These are phyloP conservation scores for Claviceps pusilla DNA, from an alignment of 2,329 filamentous ascomycete species.

Conservation along the genomic window DNA sequence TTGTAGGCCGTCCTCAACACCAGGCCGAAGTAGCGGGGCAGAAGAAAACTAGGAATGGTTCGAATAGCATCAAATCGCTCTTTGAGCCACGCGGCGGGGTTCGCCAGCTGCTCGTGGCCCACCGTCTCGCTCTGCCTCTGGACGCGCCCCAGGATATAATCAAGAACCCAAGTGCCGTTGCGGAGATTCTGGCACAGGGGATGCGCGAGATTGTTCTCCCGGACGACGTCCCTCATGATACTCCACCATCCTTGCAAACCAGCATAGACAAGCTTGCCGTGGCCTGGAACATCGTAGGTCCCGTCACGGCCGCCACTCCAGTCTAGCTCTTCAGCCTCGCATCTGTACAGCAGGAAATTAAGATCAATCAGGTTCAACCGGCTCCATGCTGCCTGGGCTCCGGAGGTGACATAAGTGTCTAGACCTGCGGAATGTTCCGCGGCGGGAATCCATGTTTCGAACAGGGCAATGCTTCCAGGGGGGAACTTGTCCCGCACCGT, in stretches of 20 bases:
- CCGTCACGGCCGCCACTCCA: slow-evolving; percentile 67
- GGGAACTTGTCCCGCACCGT: slow-evolving; percentile 71
- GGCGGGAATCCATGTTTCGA: slow-evolving; percentile 88
- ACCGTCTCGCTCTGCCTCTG: slow-evolving; percentile 53
- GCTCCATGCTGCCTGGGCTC: slow-evolving; percentile 62
- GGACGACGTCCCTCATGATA: slow-evolving; percentile 67
- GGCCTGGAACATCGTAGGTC: slow-evolving; percentile 72
- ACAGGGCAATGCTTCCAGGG: slow-evolving; percentile 84
- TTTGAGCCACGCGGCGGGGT: slow-evolving; percentile 63
- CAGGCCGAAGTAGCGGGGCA: slow-evolving; percentile 86
- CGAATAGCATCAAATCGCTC: slow-evolving; percentile 77
- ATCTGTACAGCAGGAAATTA: slow-evolving; percentile 83
- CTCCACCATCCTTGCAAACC: slow-evolving; percentile 99
- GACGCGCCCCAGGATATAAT: slow-evolving; percentile 69
- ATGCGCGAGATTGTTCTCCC: slow-evolving; percentile 81
- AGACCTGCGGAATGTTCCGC: slow-evolving; percentile 72
- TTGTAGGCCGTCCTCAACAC: slow-evolving; percentile 77
- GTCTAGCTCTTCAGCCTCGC: slow-evolving; percentile 74
- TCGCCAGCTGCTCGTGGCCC: slow-evolving; percentile 46
- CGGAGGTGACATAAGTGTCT: slow-evolving; percentile 73
- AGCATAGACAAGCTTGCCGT: slow-evolving; percentile 80
- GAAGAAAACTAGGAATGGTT: slow-evolving; percentile 70
- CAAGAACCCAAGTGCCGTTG: slow-evolving; percentile 80
- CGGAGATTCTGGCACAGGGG: slow-evolving; percentile 86
- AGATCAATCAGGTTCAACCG: slow-evolving; percentile 65